Evolutionary conservation across 1,284 basidiomycete genomes (phyloP), one percentile per base, ranked within the genome.

Genomic region (Cutaneotrichosporon sp.): DNA sequence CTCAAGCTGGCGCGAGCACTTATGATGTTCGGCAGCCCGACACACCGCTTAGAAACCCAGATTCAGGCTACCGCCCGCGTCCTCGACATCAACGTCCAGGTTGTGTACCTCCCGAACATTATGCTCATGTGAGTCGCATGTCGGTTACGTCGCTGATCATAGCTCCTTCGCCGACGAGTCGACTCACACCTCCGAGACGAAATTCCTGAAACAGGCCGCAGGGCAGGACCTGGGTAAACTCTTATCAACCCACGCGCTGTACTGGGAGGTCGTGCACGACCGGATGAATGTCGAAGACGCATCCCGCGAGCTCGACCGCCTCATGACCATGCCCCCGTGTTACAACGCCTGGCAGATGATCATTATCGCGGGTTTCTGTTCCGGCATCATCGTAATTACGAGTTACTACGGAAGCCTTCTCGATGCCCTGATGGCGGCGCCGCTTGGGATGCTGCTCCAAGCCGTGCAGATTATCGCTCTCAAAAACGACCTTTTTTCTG

Each of bases 1-100:
- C 77, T 92, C 70, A 94, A 94, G 77, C 81, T 94, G 33, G 82
- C 87, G 16, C 82, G 90, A 39, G 85, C 89, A 10, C 82, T 96
- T 78, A 93, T 94, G 89, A 92, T 92, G 89, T 94, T 92, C 61
- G 90, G 90, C 34, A 88, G 85, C 2, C 90, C 91, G n/a, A 84
- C 86, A 3, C 90, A 94, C 71, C 84, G 90, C 41, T 80, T 94
- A 39, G 88, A 87, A 67, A 82, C 88, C 8, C 90, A 93, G 71
- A 86, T 93, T 61, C 85, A 87, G 71, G 84, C 86, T 25, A 91
- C 90, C 4, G 90, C 86, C 16, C 81, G 81, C 6, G 89, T 93
- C n/a, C 81, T 96, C 41, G 90, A 93, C 64, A 80, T 93, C 62
- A 82, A 86, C 66, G 80, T 88, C 59, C 87, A 84, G 60, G 87